phyloP scores from a whole-genome alignment of 140 eudicot genomes.

The Anethum foeniculum region DNA sequence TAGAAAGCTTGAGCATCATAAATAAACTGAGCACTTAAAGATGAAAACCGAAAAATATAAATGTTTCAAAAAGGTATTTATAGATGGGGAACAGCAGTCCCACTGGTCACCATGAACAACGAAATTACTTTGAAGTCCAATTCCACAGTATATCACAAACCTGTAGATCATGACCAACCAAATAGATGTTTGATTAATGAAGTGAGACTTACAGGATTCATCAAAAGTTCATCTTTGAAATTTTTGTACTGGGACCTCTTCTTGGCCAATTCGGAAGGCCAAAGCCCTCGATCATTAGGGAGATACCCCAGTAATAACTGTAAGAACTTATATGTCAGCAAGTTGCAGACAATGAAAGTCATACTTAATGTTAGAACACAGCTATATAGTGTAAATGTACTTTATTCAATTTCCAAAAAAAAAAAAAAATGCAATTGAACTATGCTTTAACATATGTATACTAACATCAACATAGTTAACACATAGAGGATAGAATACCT shows the following conservation, averaged over 20 bases:
- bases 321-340: slow-evolving; percentile 10
- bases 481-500: slow-evolving; percentile 36
- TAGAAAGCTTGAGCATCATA: neutral
- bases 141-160: neutral
- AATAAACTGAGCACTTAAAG: neutral
- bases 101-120: neutral
- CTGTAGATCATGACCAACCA: slow-evolving; percentile 1
- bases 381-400: neutral
- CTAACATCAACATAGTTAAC: neutral
- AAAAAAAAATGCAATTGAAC: neutral
- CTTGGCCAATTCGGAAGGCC: slow-evolving; percentile 83
- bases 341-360: neutral
- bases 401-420: neutral
- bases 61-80: neutral
- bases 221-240: slow-evolving; percentile 82
- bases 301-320: slow-evolving; percentile 84
- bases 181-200: neutral
- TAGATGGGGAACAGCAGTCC: neutral
- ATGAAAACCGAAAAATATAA: neutral
- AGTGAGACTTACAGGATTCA: slow-evolving; percentile 73
- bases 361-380: neutral
- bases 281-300: slow-evolving; percentile 71
- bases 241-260: slow-evolving; percentile 85
- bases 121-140: neutral
- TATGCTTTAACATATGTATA: neutral